Evolutionary conservation across 169 alveolate genomes (phyloP).

Genomic region (Perkinsus olseni): DNA sequence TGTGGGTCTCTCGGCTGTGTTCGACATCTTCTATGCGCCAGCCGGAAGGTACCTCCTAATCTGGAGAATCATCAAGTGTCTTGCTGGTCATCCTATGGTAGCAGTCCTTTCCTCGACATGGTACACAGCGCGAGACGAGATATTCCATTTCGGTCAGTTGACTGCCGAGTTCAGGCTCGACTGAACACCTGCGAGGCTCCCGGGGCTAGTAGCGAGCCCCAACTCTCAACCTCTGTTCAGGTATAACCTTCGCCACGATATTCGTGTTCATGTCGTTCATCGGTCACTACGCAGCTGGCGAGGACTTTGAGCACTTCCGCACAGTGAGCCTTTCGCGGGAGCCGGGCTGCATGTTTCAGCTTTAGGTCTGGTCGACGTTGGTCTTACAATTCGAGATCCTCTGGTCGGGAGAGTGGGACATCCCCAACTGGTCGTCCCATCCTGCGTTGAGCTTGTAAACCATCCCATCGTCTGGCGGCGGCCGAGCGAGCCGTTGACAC

Average conservation of each 20-base stretch:
- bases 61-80: neutral
- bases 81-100: neutral
- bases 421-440: neutral
- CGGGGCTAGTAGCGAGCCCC: too few species aligned
- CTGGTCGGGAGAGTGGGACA: conserved; percentile 1
- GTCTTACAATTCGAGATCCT: neutral
- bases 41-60: neutral
- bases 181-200: neutral
- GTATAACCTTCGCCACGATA: neutral
- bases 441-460: neutral
- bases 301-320: neutral
- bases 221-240: neutral
- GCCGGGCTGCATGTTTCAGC: neutral
- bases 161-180: neutral
- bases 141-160: neutral
- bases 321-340: neutral
- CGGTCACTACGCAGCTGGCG: neutral
- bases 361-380: neutral
- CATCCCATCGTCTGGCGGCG: too few species aligned
- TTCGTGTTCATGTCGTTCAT: neutral
- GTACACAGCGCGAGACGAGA: neutral
- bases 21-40: neutral
- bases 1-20: neutral
- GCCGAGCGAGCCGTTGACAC: too few species aligned
- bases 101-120: neutral